Percentiles rank a stretch among this genome's conserved stretches.
These are phyloP conservation scores for Acidomyces sp. DNA, from an alignment of 495 filamentous ascomycete genomes.

Conservation along the genomic window DNA sequence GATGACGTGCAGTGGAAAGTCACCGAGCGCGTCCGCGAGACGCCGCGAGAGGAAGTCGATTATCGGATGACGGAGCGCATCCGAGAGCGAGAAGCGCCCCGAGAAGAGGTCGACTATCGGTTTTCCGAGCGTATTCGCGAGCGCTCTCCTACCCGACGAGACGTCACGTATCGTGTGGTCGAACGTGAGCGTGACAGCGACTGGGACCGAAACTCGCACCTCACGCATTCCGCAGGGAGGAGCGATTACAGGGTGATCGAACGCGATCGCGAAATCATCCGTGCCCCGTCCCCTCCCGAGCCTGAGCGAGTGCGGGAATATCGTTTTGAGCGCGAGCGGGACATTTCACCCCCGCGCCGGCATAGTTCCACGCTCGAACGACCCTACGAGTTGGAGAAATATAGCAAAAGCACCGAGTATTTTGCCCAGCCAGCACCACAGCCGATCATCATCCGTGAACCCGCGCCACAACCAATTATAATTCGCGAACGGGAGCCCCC, in stretches of 20 bases:
- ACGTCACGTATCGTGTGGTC: conserved; percentile 16
- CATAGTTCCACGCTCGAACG: conserved; percentile 5
- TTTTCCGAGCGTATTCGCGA: conserved; percentile 10
- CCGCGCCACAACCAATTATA: conserved; percentile 48
- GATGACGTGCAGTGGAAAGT: conserved; percentile 22
- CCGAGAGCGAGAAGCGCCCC: conserved; percentile 8
- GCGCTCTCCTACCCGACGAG: conserved; percentile 7
- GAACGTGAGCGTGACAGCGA: conserved; percentile 27
- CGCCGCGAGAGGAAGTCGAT: conserved; percentile 12
- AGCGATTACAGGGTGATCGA: conserved; percentile 25
- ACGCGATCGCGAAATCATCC: conserved; percentile 17
- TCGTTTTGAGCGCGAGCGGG: conserved; percentile 27
- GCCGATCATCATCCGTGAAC: conserved; percentile 60
- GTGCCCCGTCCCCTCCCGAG: conserved; percentile 19
- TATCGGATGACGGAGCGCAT: conserved; percentile 6
- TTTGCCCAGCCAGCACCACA: conserved; percentile 37
- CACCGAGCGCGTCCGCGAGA: conserved; percentile 4
- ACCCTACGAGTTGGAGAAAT: conserved; percentile 43
- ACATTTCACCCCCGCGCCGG: conserved; percentile 15
- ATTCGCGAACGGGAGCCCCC: conserved; percentile 34
- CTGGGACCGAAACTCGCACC: conserved; percentile 10
- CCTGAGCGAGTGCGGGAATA: conserved; percentile 20
- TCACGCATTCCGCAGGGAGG: background rate
- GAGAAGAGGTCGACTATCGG: conserved; percentile 14
- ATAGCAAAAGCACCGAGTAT: conserved; percentile 56